A percentile compares a stretch with the other conserved stretches of the same genome.
These are phyloP conservation scores for Penicillium waksmanii DNA, from an alignment of 495 filamentous ascomycete species.

Conservation along the genomic window DNA sequence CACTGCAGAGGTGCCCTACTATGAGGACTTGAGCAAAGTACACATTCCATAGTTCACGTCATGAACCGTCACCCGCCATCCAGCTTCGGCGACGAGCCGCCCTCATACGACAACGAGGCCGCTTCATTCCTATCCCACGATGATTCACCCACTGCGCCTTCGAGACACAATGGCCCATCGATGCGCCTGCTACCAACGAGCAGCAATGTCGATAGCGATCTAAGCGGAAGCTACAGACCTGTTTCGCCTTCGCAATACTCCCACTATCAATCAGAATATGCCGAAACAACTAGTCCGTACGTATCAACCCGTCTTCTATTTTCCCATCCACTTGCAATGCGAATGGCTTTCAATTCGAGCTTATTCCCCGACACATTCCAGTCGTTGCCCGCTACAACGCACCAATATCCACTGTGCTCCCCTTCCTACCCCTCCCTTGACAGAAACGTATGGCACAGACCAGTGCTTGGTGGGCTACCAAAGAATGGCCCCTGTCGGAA, in stretches of 20 bases:
- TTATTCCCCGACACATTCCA: slow-evolving; percentile 30
- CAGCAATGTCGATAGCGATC: slow-evolving; percentile 42
- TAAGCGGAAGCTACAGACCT: slow-evolving; percentile 22
- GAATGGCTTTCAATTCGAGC: slow-evolving; percentile 3
- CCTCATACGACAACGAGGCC: slow-evolving; percentile 44
- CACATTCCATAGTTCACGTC: slow-evolving; percentile 25
- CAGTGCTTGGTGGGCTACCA: slow-evolving; percentile 11
- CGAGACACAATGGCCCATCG: slow-evolving; percentile 49
- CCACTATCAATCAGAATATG: slow-evolving; percentile 23
- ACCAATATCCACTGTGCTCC: slow-evolving; percentile 11
- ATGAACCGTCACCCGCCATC: slow-evolving; percentile 42
- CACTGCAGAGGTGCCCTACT: slow-evolving; percentile 19
- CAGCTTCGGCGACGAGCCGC: slow-evolving; percentile 46
- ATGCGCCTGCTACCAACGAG: slow-evolving; percentile 66
- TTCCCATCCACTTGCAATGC: background rate
- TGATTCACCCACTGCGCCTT: slow-evolving; percentile 30
- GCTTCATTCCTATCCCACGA: slow-evolving; percentile 37
- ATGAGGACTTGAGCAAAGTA: slow-evolving; percentile 33
- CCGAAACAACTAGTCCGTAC: slow-evolving; percentile 48
- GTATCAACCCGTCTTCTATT: slow-evolving; percentile 22
- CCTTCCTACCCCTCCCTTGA: slow-evolving; percentile 20
- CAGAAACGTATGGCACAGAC: slow-evolving; percentile 9
- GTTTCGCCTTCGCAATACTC: slow-evolving; percentile 20
- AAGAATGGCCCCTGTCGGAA: slow-evolving; percentile 15
- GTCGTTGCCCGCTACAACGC: slow-evolving; percentile 19